Base-by-base conservation (phyloP, 805 yeast genomes). In the Suhomyces xylopsoci region DNA sequence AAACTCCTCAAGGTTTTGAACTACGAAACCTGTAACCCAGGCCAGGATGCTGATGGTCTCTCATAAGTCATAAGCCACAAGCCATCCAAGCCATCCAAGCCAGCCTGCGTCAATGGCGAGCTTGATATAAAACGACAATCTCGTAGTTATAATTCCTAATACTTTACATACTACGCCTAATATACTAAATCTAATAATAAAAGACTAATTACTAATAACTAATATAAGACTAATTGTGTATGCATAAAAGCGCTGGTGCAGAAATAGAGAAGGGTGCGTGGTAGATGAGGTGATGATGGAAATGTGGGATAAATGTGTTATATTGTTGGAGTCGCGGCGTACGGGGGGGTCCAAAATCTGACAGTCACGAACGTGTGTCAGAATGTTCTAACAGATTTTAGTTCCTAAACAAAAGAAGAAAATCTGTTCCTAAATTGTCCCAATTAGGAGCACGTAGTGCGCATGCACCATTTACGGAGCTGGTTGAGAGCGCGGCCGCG, bases 21-120 rank as follows among this genome's bases (percentile, higher is more conserved):
- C 63, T 87, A 87, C 72, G 85, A 83, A 73, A 80, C 86, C 51
- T 77, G 81, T 62, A 83, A 84, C 76, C 87, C 87, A 54, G 87
- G 86, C 53, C 88, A 84, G 74, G 88, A 83, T 65, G 79, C 81
- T 59, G 84, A 80, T 53, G 66, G 32, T 2, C 32, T 28, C 32
- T 10, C 32, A 12, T 28, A 28, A 28, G 32, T 12, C 65, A 53
- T 70, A 70, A 63, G 15, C 34, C n/a, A 14, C 14, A 30, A 32
- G 32, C 32, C 32, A 28, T 28, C 10, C 14, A 30, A 32, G 32
- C 32, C 32, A 28, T 28, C 5, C n/a, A 12, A 28, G 32, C n/a
- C n/a, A 12, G 14, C 32, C 32, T 10, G 32, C 7, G 28, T 20
- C 22, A 26, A 9, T 28, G 12, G 17, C 14, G 17, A 6, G 17